Percentiles rank a stretch among this genome's conserved stretches.
Conservation (phyloP, 2,329 filamentous ascomycete genomes). For the Mycosphaerelloides madeirae region DNA sequence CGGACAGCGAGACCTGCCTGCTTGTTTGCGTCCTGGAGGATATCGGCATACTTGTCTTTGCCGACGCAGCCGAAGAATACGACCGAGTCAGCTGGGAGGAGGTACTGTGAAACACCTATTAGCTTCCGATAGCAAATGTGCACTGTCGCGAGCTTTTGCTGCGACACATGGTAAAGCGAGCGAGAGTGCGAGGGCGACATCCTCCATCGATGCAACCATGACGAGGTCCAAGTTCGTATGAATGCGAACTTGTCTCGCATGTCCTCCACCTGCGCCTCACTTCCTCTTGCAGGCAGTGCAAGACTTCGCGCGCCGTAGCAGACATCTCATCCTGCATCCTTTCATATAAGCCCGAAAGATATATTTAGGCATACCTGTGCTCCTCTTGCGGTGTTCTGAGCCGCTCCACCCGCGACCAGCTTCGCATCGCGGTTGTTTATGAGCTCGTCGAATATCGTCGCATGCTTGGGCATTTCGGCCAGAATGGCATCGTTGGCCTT, state of each 20-base stretch:
- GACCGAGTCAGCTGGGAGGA: constrained; percentile 82
- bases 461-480: constrained; percentile 77
- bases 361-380: constrained; percentile 57
- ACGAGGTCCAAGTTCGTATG: too few species aligned
- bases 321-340: too few species aligned
- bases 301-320: too few species aligned
- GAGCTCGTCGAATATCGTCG: constrained; percentile 86
- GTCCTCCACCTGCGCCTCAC: too few species aligned
- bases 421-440: constrained; percentile 89
- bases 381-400: constrained; percentile 94
- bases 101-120: constrained; percentile 55
- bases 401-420: constrained; percentile 90
- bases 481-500: constrained; percentile 98
- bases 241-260: too few species aligned
- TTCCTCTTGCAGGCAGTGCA: too few species aligned
- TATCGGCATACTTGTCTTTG: constrained; percentile 91
- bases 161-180: too few species aligned
- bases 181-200: too few species aligned
- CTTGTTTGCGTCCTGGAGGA: constrained; percentile 78
- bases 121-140: neutral
- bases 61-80: constrained; percentile 93
- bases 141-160: too few species aligned
- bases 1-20: constrained; percentile 86
- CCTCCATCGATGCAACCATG: too few species aligned
- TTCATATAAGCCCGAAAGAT: neutral